These are phyloP conservation scores for Candolleomyces aberdarensis DNA, from an alignment of 768 basidiomycete species.

Conservation along the genomic window DNA sequence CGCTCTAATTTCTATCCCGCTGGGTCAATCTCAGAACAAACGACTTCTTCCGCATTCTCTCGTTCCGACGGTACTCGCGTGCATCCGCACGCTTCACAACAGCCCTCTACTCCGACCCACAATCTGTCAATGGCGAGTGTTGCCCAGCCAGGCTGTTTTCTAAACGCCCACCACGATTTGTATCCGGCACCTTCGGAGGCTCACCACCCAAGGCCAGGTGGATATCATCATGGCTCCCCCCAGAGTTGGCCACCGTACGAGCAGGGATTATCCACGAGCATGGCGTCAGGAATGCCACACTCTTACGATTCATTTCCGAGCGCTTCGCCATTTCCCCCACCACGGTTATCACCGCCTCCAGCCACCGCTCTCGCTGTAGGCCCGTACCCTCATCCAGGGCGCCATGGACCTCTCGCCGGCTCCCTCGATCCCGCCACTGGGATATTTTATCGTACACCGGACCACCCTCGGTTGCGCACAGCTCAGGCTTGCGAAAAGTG, in stretches of 20 bases:
- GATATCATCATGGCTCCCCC: slow-evolving; percentile 10
- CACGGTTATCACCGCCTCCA: slow-evolving; percentile 26
- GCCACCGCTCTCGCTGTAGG: slow-evolving; percentile 11
- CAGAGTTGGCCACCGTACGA: slow-evolving; percentile 28
- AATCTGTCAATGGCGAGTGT: neutral
- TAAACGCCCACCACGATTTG: neutral
- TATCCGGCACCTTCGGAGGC: slow-evolving; percentile 4
- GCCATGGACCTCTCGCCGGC: slow-evolving; percentile 40
- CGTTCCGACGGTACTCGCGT: slow-evolving; percentile 5
- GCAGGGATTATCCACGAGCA: slow-evolving; percentile 12
- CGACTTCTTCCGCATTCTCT: slow-evolving; percentile 8
- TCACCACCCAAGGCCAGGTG: slow-evolving; percentile 1
- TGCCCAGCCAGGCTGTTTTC: neutral
- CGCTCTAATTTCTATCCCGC: neutral
- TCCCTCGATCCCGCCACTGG: slow-evolving; percentile 62
- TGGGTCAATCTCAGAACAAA: neutral
- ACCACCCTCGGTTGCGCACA: slow-evolving; percentile 64
- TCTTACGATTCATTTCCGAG: slow-evolving; percentile 22
- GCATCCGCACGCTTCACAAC: slow-evolving; percentile 4
- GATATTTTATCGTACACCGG: slow-evolving; percentile 62
- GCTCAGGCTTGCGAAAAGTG: slow-evolving; percentile 78
- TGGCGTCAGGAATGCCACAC: slow-evolving; percentile 12
- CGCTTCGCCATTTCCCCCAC: slow-evolving; percentile 27
- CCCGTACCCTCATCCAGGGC: neutral
- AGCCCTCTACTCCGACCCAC: neutral